Evolutionary conservation across 2,329 filamentous ascomycete genomes (phyloP).

Genomic region (Trichoderma oligosporum): DNA sequence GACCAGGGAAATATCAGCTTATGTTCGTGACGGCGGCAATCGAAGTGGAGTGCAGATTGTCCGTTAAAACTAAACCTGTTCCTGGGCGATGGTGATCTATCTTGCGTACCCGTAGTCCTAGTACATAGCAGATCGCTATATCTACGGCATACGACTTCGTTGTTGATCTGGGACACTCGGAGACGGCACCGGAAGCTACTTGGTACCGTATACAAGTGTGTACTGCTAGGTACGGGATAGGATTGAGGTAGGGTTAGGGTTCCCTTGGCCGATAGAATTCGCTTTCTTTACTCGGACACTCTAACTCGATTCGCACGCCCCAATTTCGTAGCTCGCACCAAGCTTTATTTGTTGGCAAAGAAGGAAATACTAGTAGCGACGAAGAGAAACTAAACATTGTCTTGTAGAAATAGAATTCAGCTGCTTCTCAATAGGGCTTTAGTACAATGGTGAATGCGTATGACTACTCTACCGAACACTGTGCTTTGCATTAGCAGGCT

Average conservation of each 20-base stretch:
- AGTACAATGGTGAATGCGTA: too few relatives aligned
- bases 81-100: conserved; percentile 7
- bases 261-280: background rate
- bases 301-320: too few relatives aligned
- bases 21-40: background rate
- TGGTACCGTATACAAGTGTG: background rate
- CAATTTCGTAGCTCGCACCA: too few relatives aligned
- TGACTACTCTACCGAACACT: too few relatives aligned
- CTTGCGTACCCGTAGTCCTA: background rate
- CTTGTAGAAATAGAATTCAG: too few relatives aligned
- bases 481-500: conserved; percentile 16
- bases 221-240: background rate
- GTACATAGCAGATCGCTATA: conserved; percentile 11
- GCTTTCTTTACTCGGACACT: background rate
- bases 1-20: too few relatives aligned
- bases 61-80: conserved; percentile 12
- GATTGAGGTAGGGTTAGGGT: background rate
- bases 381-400: too few relatives aligned
- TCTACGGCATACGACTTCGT: background rate
- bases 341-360: too few relatives aligned
- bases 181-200: background rate
- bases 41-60: background rate
- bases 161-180: conserved; percentile 3
- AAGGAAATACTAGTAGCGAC: too few relatives aligned
- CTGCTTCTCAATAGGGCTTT: too few relatives aligned